Percentiles rank a stretch among this genome's conserved stretches.
These are phyloP conservation scores for Leishmania turanica DNA, from an alignment of 208 protist species.

Conservation along the genomic window DNA sequence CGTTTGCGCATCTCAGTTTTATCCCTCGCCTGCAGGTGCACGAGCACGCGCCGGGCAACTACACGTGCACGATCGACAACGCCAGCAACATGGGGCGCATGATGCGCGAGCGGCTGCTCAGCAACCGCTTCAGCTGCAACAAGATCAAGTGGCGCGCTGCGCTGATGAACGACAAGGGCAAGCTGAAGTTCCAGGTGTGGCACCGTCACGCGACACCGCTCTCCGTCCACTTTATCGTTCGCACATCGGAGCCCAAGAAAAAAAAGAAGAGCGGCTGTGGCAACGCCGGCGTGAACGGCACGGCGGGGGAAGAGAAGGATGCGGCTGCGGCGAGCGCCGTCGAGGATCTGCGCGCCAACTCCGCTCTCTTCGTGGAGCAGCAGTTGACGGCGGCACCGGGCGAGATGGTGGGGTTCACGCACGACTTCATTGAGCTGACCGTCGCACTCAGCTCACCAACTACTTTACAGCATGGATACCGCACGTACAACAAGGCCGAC, in stretches of 20 bases:
- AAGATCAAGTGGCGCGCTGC: slow-evolving; percentile 77
- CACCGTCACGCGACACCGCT: slow-evolving; percentile 58
- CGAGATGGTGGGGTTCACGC: slow-evolving; percentile 62
- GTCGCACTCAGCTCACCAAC: slow-evolving; percentile 55
- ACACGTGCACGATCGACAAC: slow-evolving; percentile 81
- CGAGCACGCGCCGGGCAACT: slow-evolving; percentile 77
- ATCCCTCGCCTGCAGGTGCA: slow-evolving; percentile 81
- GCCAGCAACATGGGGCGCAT: slow-evolving; percentile 60
- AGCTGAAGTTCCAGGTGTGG: slow-evolving; percentile 64
- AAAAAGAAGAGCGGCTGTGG: slow-evolving; percentile 44
- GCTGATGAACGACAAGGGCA: slow-evolving; percentile 39
- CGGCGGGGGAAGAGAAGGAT: slow-evolving; percentile 18
- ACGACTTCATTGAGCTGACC: slow-evolving; percentile 49
- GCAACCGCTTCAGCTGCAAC: slow-evolving; percentile 83
- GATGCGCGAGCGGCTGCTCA: slow-evolving; percentile 53
- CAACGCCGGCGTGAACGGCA: not conserved
- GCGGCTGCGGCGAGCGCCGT: slow-evolving; percentile 6
- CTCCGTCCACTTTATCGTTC: slow-evolving; percentile 48
- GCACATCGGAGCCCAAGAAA: slow-evolving; percentile 80
- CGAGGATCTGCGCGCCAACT: slow-evolving; percentile 32
- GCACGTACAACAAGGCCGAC: slow-evolving; percentile 69
- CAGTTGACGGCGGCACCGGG: slow-evolving; percentile 52
- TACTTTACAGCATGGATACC: slow-evolving; percentile 55
- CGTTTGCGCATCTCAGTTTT: slow-evolving; percentile 52
- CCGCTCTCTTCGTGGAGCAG: slow-evolving; percentile 63